These are phyloP conservation scores for Calonectria henricotiae DNA, from an alignment of 2,329 filamentous ascomycete species.

Conservation along the genomic window DNA sequence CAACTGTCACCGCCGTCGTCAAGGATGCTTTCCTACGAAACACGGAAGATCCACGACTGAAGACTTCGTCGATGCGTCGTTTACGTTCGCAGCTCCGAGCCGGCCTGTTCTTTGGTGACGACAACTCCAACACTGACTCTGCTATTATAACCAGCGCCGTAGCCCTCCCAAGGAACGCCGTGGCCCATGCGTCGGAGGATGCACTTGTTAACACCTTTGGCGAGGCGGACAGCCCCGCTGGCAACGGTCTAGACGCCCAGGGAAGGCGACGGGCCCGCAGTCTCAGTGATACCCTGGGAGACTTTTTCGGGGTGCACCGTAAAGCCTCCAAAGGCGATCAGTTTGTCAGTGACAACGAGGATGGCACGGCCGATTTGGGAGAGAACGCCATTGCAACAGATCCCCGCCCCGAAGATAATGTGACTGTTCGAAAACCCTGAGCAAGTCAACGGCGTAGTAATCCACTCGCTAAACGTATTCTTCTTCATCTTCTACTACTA, in stretches of 20 bases:
- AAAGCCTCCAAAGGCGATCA: constrained; percentile 54
- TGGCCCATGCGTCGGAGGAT: constrained; percentile 51
- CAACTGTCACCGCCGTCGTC: constrained; percentile 73
- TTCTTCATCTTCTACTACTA: constrained; percentile 30
- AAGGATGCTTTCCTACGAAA: constrained; percentile 70
- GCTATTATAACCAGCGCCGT: constrained; percentile 26
- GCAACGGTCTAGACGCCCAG: constrained; percentile 40
- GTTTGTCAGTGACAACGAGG: constrained; percentile 46
- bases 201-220: constrained; percentile 46
- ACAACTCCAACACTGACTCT: constrained; percentile 56
- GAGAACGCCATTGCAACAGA: constrained; percentile 12
- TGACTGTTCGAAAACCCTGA: constrained; percentile 30
- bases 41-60: constrained; percentile 60
- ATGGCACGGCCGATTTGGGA: constrained; percentile 36
- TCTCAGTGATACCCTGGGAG: constrained; percentile 62
- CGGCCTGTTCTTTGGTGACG: constrained; percentile 70
- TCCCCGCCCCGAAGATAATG: constrained; percentile 26
- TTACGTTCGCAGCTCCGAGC: constrained; percentile 68
- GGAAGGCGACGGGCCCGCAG: constrained; percentile 58
- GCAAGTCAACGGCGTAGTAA: constrained; percentile 34
- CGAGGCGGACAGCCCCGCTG: constrained; percentile 39
- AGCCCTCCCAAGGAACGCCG: constrained; percentile 42
- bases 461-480: neutral
- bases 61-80: constrained; percentile 65
- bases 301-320: constrained; percentile 59